phyloP scores from a whole-genome alignment of 2,329 filamentous ascomycete genomes.

The Venturia pyrina region DNA sequence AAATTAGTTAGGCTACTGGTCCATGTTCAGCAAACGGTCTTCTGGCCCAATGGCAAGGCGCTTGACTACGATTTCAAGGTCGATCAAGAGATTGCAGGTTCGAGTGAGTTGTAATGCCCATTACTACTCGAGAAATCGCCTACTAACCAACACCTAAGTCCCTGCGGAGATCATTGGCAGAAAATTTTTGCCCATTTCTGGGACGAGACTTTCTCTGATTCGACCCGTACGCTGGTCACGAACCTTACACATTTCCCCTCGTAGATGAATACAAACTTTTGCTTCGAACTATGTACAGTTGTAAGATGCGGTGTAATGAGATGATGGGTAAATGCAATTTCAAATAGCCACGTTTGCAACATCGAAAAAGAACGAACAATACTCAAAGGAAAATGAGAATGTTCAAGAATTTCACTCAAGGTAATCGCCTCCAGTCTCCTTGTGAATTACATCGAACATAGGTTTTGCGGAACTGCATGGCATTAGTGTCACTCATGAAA shows the following conservation, averaged over 20 bases:
- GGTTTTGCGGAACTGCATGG: constrained; percentile 47
- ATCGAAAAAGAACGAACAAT: background rate
- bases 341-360: background rate
- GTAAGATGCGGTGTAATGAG: background rate
- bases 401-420: constrained; percentile 27
- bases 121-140: no score
- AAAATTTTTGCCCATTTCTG: no score
- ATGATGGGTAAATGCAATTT: background rate
- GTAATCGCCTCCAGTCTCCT: constrained; percentile 49
- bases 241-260: background rate
- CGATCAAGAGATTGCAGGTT: constrained; percentile 32
- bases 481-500: constrained; percentile 31
- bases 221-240: background rate
- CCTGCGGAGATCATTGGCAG: no score
- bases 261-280: background rate
- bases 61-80: constrained; percentile 39
- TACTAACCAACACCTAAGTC: no score
- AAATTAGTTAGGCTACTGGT: no score
- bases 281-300: background rate
- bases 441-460: constrained; percentile 58
- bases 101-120: no score
- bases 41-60: constrained; percentile 47
- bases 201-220: no score
- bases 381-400: background rate
- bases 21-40: no score